Evolutionary conservation across 2,329 filamentous ascomycete genomes (phyloP), one percentile per base, ranked within the genome.

Genomic region (Aspergillus brunneoviolaceus): DNA sequence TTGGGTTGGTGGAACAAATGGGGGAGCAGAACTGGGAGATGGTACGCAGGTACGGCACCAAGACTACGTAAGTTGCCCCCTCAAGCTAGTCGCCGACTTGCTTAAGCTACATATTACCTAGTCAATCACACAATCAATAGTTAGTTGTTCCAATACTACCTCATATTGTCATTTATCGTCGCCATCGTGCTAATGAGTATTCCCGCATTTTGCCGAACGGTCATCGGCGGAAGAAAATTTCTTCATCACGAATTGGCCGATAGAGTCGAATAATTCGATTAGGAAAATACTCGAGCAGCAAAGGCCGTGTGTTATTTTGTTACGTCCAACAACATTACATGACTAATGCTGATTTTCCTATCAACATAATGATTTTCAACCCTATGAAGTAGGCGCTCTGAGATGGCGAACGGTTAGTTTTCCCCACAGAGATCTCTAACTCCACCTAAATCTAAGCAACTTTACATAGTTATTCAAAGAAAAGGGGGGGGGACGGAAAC

Each of bases 11-110:
- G 60, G 64, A 57, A 65, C 57, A 60, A 58, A 64, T 58, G 60
- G 62, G 60, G 58, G 49, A 56, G 59, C 57, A 59, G 48, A 50
- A 42, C 55, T 48, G 57, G 58, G 49, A 58, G 62, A 51, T 53
- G 53, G 50, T 52, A 67, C 65, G 65, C 65, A 67, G 65, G 65
- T 67, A 67, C 65, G 58, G 58, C 51, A 60, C 50, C 51, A 55
- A 58, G 39, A 55, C 58, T 60, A 62, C 60, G 49, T 57, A 62
- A 55, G 50, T 39, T 19, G n/a, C 5, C 51, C 14, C 14, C n/a
- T 19, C 35, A 53, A 23, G 19, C 39, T n/a, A n/a, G 39, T n/a
- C 5, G 39, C 39, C 14, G 16, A n/a, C 14, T 14, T 42, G 39
- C 39, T 42, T 42, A 42, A n/a, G 12, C 14, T 42, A n/a, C 39